Conservation (phyloP, 2,329 filamentous ascomycete species). For the Fusarium lateritium region DNA sequence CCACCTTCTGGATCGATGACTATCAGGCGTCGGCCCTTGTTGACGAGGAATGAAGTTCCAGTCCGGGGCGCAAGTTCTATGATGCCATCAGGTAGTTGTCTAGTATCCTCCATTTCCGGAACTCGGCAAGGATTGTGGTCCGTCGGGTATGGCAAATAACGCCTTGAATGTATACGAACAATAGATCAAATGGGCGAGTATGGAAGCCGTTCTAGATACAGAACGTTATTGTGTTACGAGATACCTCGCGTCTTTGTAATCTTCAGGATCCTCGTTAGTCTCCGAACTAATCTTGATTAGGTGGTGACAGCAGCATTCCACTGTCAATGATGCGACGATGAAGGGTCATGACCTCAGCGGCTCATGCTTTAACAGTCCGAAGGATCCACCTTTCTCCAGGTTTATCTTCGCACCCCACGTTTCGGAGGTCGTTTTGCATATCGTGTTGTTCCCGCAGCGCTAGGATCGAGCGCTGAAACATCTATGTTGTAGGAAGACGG, state of each 20-base stretch:
- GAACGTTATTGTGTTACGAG: neutral
- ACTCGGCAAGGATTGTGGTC: neutral
- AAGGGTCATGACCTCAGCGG: slow-evolving; percentile 3
- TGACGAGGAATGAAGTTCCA: slow-evolving; percentile 5
- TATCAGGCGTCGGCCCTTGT: slow-evolving; percentile 4
- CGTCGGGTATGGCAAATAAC: too few relatives aligned
- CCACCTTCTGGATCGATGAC: slow-evolving; percentile 6
- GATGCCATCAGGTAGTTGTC: neutral
- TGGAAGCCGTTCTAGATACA: neutral
- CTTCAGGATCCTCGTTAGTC: neutral
- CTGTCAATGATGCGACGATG: slow-evolving; percentile 11
- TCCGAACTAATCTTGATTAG: too few relatives aligned
- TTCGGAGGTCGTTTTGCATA: too few relatives aligned
- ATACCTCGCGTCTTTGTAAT: neutral
- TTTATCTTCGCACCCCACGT: neutral
- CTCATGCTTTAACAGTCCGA: neutral
- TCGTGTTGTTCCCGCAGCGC: too few relatives aligned
- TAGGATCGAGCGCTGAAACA: too few relatives aligned
- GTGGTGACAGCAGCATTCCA: neutral
- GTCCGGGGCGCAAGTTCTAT: slow-evolving; percentile 6
- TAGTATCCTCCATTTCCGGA: slow-evolving; percentile 1
- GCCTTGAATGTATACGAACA: neutral
- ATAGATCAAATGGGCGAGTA: neutral
- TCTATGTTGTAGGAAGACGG: too few relatives aligned
- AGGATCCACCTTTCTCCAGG: neutral